These are phyloP conservation scores for Ilex asprella DNA, from an alignment of 257 asterid genomes.

Conservation along the genomic window DNA sequence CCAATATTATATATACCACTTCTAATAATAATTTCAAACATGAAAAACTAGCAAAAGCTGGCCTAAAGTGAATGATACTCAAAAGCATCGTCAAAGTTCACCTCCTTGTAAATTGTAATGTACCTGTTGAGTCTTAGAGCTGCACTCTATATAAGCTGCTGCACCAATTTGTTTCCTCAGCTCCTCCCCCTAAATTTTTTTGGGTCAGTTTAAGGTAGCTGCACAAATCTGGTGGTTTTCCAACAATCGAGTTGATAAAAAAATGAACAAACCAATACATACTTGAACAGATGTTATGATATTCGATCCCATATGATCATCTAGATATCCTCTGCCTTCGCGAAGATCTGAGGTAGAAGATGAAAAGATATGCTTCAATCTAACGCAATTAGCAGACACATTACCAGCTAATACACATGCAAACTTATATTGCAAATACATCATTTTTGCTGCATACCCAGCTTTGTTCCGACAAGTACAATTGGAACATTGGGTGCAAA, in stretches of 20 bases:
- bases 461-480: constrained; percentile 89
- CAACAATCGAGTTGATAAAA: too few relatives aligned
- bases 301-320: constrained; percentile 73
- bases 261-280: constrained; percentile 5
- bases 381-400: neutral
- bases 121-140: constrained; percentile 97
- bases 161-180: constrained; percentile 95
- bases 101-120: constrained; percentile 2
- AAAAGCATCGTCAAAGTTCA: neutral
- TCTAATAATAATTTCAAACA: neutral
- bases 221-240: too few relatives aligned
- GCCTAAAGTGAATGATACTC: neutral
- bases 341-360: constrained; percentile 55
- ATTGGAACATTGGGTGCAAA: constrained; percentile 93
- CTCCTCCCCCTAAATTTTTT: constrained; percentile 73
- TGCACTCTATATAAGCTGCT: constrained; percentile 91
- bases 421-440: too few relatives aligned
- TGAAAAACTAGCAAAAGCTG: constrained; percentile 5
- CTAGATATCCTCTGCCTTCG: constrained; percentile 58
- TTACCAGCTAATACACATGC: too few relatives aligned
- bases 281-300: constrained; percentile 76
- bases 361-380: neutral
- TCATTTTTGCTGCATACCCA: constrained; percentile 39
- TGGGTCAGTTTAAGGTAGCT: neutral
- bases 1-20: too few relatives aligned